Evolutionary conservation across 768 basidiomycete species (phyloP), one percentile per base, ranked within the genome.

Genomic region (Amanita subjunquillea): DNA sequence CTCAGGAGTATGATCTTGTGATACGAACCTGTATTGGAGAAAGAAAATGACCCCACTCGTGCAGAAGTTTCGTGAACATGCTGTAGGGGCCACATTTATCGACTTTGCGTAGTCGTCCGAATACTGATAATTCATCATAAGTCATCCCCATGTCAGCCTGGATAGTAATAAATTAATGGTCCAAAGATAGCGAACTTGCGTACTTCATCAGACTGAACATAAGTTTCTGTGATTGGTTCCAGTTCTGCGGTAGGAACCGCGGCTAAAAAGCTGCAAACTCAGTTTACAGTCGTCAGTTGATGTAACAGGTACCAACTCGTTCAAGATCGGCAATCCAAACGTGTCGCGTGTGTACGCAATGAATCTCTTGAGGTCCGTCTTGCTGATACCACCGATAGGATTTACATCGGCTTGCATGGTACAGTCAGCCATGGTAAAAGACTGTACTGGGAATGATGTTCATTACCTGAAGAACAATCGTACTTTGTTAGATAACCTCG

Each of bases 81-180:
- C 90, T 90, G 69, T 94, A 98, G 2, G 96, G 95, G 2, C 96
- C 96, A 64, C 91, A 93, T 70, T 98, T 98, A 61, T 96, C 93
- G 38, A 95, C 80, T 69, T 99, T 98, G 49, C 96, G 82, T 23
- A 99, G 75, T 27, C 94, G 76, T 23, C 95, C 96, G 59, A 93
- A 95, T 17, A 91, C 80, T 9, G 91, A 94, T 17, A 99, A 75
- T 59, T 98, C 96, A 59, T 97, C 88, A 62, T 97, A 98, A 0
- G 95, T 96, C 96, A 98, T 98, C 7, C 95, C 95, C 95, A 98
- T 98, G 61, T 98, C 95, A 15, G 80, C 91, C 91, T 91, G 36
- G 8, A n/a, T 38, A 48, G 20, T 43, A 45, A 13, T 58, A 46
- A 42, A 37, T 48, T 27, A 60, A 51, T 15, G 17, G 22, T 25